phyloP scores from a whole-genome alignment of 2,329 filamentous ascomycete species.

The Penicillium digitatum region DNA sequence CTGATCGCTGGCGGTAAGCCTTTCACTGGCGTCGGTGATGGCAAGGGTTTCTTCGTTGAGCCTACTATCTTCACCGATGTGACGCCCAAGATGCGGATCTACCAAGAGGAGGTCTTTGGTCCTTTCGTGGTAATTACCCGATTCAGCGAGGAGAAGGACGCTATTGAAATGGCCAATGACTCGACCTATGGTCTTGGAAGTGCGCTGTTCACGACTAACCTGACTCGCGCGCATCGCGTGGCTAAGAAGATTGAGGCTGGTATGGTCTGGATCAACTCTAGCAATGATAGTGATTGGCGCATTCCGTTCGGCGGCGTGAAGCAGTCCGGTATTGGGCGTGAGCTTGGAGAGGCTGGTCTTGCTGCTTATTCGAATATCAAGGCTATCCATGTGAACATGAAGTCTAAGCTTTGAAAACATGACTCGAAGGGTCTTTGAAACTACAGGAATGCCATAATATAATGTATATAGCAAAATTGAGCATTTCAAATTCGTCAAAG shows the following conservation, averaged over 20 bases:
- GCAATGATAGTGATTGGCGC: constrained; percentile 35
- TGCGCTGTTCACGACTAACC: constrained; percentile 39
- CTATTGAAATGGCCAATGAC: constrained; percentile 38
- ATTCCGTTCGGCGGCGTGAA: constrained; percentile 47
- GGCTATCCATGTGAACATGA: constrained; percentile 35
- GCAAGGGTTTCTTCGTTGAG: constrained; percentile 28
- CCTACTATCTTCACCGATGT: constrained; percentile 35
- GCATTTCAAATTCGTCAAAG: too few species aligned
- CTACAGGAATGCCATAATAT: neutral
- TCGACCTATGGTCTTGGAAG: constrained; percentile 39
- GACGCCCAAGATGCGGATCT: constrained; percentile 33
- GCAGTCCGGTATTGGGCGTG: constrained; percentile 53
- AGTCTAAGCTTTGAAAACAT: constrained; percentile 25
- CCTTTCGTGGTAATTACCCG: constrained; percentile 37
- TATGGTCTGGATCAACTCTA: constrained; percentile 43
- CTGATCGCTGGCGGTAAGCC: constrained; percentile 33
- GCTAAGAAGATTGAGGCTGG: constrained; percentile 38
- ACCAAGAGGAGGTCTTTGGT: constrained; percentile 43
- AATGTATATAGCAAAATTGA: constrained; percentile 2
- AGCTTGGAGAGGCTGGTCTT: constrained; percentile 53
- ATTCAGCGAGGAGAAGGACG: constrained; percentile 38
- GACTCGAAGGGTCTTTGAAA: neutral
- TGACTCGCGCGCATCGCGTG: constrained; percentile 38
- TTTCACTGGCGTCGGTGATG: constrained; percentile 27
- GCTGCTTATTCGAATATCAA: constrained; percentile 45